These are phyloP conservation scores for Lasiosphaeria ovina DNA, from an alignment of 495 filamentous ascomycete genomes.

Conservation along the genomic window DNA sequence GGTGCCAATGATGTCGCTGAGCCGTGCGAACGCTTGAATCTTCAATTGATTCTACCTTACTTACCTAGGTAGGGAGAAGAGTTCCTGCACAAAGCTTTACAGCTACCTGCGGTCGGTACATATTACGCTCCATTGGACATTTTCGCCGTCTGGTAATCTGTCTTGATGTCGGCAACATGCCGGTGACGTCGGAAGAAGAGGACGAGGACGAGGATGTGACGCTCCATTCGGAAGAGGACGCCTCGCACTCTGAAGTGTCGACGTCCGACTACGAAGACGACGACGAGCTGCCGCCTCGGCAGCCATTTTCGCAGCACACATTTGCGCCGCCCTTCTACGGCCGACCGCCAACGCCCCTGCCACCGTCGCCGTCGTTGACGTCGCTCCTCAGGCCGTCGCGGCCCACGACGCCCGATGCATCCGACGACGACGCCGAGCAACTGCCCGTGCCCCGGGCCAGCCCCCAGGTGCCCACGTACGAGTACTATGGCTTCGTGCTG, in stretches of 20 bases:
- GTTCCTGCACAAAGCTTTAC: neutral
- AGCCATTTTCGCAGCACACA: slow-evolving; percentile 50
- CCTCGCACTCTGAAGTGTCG: neutral
- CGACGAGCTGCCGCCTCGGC: slow-evolving; percentile 21
- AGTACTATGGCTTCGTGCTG: slow-evolving; percentile 97
- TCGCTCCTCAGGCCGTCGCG: slow-evolving; percentile 88
- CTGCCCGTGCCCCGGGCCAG: slow-evolving; percentile 73
- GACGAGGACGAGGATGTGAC: slow-evolving; percentile 35
- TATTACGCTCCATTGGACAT: neutral
- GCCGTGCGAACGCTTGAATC: too few relatives aligned
- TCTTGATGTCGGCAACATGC: slow-evolving; percentile 36
- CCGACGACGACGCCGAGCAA: slow-evolving; percentile 64
- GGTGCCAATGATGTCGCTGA: too few relatives aligned
- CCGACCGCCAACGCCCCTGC: slow-evolving; percentile 81
- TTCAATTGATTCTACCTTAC: too few relatives aligned
- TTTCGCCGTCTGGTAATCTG: neutral
- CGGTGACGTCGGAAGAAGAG: slow-evolving; percentile 49
- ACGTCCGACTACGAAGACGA: slow-evolving; percentile 18
- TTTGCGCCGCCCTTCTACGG: slow-evolving; percentile 90
- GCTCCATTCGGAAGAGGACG: slow-evolving; percentile 33
- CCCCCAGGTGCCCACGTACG: slow-evolving; percentile 94
- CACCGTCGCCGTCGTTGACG: slow-evolving; percentile 92
- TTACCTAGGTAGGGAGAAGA: too few relatives aligned
- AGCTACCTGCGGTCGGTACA: neutral
- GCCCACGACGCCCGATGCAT: slow-evolving; percentile 87